These are phyloP conservation scores for Maudiozyma saulgeensis DNA, from an alignment of 805 yeast genomes.

Conservation along the genomic window DNA sequence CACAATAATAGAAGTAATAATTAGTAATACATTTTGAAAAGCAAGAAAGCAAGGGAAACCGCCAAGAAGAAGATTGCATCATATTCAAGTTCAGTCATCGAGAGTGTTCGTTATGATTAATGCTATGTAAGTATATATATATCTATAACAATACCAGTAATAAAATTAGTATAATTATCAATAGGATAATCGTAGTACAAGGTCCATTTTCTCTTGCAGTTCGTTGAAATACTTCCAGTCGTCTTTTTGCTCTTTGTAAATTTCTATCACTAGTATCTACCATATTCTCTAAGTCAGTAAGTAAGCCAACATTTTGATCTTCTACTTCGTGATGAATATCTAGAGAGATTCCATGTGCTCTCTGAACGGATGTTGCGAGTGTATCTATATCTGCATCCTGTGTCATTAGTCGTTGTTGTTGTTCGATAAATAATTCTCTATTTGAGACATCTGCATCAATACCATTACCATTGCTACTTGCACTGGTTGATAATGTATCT, in stretches of 20 bases:
- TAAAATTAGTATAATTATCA: constrained; percentile 36
- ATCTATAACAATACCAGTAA: constrained; percentile 34
- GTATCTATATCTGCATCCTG: constrained; percentile 38
- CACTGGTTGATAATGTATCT: background rate
- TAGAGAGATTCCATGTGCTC: constrained; percentile 37
- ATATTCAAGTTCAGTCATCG: too few species aligned
- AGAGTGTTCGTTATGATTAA: too few species aligned
- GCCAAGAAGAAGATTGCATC: too few species aligned
- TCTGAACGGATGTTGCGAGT: constrained; percentile 35
- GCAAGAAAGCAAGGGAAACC: too few species aligned
- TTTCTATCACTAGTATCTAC: constrained; percentile 35
- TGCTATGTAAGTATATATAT: background rate
- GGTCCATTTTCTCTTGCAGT: constrained; percentile 40
- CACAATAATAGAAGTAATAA: too few species aligned
- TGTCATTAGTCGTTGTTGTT: constrained; percentile 38
- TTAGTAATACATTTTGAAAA: too few species aligned
- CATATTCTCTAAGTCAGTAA: constrained; percentile 42
- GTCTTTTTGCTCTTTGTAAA: constrained; percentile 33
- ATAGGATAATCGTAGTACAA: constrained; percentile 38
- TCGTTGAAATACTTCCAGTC: constrained; percentile 32
- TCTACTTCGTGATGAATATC: constrained; percentile 40
- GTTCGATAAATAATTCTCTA: constrained; percentile 31
- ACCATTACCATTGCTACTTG: background rate
- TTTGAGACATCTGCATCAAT: constrained; percentile 12
- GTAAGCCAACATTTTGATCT: constrained; percentile 36